phyloP scores from a whole-genome alignment of 768 basidiomycete genomes.

The Obba rivulosa region DNA sequence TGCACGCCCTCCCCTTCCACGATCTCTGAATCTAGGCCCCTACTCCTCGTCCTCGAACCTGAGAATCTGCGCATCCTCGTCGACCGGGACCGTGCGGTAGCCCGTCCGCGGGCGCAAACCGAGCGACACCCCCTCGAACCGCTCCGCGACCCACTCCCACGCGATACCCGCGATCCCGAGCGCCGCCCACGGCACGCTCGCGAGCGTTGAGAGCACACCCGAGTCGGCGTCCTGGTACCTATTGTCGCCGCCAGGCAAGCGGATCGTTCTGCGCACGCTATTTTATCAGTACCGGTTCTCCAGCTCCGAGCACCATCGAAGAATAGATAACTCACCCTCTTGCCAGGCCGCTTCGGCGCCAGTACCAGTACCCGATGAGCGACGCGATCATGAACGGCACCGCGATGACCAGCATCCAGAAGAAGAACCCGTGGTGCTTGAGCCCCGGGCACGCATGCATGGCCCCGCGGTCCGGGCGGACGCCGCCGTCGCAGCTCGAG shows the following conservation, averaged over 20 bases:
- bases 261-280: conserved; percentile 53
- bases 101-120: conserved; percentile 51
- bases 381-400: conserved; percentile 76
- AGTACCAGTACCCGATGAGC: conserved; percentile 78
- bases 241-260: conserved; percentile 57
- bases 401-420: conserved; percentile 78
- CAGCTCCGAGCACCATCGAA: neutral
- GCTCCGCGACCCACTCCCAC: conserved; percentile 57
- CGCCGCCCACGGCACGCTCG: conserved; percentile 87
- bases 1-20: no score
- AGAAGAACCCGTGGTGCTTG: conserved; percentile 63
- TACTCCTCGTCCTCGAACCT: conserved; percentile 76
- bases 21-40: no score
- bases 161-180: conserved; percentile 73
- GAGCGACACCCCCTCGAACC: conserved; percentile 32
- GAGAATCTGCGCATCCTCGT: conserved; percentile 85
- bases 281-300: conserved; percentile 10
- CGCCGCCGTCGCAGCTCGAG: conserved; percentile 81
- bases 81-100: conserved; percentile 67
- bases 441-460: conserved; percentile 81
- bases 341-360: conserved; percentile 62
- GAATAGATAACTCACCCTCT: conserved; percentile 81
- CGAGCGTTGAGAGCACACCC: conserved; percentile 62
- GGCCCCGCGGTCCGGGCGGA: conserved; percentile 69
- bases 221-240: conserved; percentile 35